Conservation (phyloP, 345 rosid species). For the Rhodamnia rubescens region DNA sequence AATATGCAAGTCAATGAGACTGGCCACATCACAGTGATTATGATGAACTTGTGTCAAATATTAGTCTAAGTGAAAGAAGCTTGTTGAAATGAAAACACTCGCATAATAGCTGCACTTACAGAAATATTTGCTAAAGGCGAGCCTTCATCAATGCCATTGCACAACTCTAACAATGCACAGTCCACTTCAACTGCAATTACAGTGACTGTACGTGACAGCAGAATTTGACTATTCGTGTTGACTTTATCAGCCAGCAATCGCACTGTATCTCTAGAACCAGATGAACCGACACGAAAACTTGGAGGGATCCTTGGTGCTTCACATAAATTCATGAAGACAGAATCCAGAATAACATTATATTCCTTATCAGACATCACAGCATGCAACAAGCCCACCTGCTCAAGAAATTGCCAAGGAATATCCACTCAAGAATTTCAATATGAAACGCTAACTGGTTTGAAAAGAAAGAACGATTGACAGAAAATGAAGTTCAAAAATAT, state of each 20-base stretch:
- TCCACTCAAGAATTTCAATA: neutral
- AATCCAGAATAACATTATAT: conserved; percentile 70
- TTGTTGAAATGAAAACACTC: neutral
- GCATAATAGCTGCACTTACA: conserved; percentile 30
- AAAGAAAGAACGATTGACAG: neutral
- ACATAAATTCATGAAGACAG: conserved; percentile 50
- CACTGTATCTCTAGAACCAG: conserved; percentile 71
- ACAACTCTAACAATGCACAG: conserved; percentile 86
- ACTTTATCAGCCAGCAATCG: conserved; percentile 83
- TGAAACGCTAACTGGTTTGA: neutral
- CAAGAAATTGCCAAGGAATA: conserved; percentile 4
- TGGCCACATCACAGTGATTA: neutral
- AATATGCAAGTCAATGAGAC: neutral
- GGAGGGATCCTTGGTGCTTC: conserved; percentile 91
- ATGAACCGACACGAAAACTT: conserved; percentile 72
- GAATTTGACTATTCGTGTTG: conserved; percentile 75
- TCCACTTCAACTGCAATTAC: conserved; percentile 75
- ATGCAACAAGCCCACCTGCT: conserved; percentile 82
- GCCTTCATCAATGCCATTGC: conserved; percentile 67
- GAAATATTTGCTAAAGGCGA: conserved; percentile 85
- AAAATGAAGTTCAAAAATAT: neutral
- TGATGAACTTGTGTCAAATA: neutral
- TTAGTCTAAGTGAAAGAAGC: neutral
- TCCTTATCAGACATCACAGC: conserved; percentile 87
- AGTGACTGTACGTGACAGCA: conserved; percentile 76